Conservation (phyloP, 2,329 filamentous ascomycete species). For the Diaporthe destruens region DNA sequence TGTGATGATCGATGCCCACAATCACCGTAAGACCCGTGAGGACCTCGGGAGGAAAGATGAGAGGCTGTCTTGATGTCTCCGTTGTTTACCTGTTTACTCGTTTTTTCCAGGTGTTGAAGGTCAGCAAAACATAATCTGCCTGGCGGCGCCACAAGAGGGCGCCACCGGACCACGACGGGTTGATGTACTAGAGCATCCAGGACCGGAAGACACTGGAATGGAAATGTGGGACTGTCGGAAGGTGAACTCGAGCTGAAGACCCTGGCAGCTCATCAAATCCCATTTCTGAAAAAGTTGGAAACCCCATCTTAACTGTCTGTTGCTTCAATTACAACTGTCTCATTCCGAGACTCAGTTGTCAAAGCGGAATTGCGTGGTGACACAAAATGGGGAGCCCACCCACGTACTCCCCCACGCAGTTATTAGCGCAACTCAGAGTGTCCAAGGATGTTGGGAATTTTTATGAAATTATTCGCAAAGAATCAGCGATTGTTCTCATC, state of each 20-base stretch:
- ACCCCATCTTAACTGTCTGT: no score
- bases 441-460: neutral
- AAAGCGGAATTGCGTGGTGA: neutral
- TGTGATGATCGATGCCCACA: neutral
- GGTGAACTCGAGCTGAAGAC: neutral
- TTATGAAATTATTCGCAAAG: neutral
- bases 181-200: neutral
- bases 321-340: neutral
- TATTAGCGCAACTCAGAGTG: neutral
- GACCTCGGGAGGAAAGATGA: neutral
- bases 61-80: neutral
- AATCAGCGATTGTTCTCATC: no score
- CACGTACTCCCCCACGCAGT: neutral
- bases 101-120: neutral
- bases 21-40: neutral
- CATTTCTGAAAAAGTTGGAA: neutral
- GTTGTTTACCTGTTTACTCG: slow-evolving; percentile 7
- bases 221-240: neutral
- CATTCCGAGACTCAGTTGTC: neutral
- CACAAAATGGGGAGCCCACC: neutral
- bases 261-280: slow-evolving; percentile 1
- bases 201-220: slow-evolving; percentile 8
- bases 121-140: slow-evolving; percentile 10
- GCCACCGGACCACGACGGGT: neutral
- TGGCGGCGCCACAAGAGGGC: neutral